Conservation (phyloP, 2,329 filamentous ascomycete species). For the Lasiodiplodia sp. region DNA sequence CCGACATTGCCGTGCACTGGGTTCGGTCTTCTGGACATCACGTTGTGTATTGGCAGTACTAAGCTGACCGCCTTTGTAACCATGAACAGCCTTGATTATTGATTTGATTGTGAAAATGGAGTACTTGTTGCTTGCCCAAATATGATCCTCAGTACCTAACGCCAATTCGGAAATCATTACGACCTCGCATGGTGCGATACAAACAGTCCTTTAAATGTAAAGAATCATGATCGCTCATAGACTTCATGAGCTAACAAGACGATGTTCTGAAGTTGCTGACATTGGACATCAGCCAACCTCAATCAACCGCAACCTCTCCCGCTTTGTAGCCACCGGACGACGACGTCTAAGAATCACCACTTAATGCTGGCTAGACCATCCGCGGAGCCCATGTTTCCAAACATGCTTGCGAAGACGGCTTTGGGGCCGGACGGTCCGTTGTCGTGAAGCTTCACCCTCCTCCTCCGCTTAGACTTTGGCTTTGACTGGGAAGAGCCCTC, state of each 20-base stretch:
- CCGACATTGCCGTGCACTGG: background rate
- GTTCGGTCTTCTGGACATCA: no score
- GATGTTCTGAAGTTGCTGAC: background rate
- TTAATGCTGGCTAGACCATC: background rate
- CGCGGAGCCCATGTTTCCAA: background rate
- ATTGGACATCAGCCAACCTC: background rate
- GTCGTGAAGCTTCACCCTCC: background rate
- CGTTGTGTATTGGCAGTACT: no score
- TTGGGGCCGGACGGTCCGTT: background rate
- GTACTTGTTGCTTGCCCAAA: no score
- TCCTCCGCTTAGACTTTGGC: background rate
- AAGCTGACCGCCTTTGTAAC: no score
- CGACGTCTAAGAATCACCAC: background rate
- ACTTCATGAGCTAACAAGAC: background rate
- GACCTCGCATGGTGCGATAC: background rate
- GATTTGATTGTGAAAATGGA: no score
- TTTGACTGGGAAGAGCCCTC: background rate
- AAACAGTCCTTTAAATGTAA: background rate
- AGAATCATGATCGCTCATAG: background rate
- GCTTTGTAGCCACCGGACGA: background rate
- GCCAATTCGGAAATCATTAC: background rate
- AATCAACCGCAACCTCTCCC: background rate
- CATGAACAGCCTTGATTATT: no score
- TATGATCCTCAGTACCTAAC: no score
- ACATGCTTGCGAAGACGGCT: background rate